Evolutionary conservation across 1,139 yeast species (phyloP).

Genomic region (Yamadazyma songkhlaensis): DNA sequence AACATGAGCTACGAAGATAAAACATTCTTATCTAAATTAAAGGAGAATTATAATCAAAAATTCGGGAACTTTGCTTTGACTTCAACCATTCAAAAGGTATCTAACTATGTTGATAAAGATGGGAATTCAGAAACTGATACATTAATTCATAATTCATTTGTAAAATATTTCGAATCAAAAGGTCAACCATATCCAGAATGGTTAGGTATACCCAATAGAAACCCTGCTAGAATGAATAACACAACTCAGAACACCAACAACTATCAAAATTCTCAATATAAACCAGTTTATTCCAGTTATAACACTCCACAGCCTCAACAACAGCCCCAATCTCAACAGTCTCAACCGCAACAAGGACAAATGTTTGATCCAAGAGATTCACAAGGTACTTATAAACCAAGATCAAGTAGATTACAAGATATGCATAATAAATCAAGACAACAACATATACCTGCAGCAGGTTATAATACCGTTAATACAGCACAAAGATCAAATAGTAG

Average conservation of each 20-base stretch:
- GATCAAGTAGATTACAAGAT: conserved; percentile 40
- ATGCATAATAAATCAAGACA: conserved; percentile 45
- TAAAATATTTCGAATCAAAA: conserved; percentile 33
- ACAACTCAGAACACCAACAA: conserved; percentile 12
- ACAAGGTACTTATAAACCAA: conserved; percentile 23
- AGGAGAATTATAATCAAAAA: conserved; percentile 33
- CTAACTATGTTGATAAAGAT: conserved; percentile 33
- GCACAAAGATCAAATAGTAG: conserved; percentile 28
- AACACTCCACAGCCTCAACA: conserved; percentile 18
- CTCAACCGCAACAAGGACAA: conserved; percentile 15
- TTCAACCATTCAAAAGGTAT: conserved; percentile 17
- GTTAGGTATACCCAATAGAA: conserved; percentile 32
- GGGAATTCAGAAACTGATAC: conserved; percentile 40
- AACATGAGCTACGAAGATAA: conserved; percentile 6
- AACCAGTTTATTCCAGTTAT: conserved; percentile 30
- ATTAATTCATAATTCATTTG: conserved; percentile 44
- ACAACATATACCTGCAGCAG: conserved; percentile 36
- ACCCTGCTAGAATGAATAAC: conserved; percentile 2
- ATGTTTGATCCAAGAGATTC: conserved; percentile 5
- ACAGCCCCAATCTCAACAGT: conserved; percentile 12
- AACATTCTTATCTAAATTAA: conserved; percentile 35
- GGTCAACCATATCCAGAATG: conserved; percentile 43
- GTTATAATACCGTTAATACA: conserved; percentile 23
- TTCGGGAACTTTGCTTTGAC: conserved; percentile 35
- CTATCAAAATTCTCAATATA: conserved; percentile 11